Base-by-base conservation (phyloP, 139 green algal genomes). In the Chlorella sp. region DNA sequence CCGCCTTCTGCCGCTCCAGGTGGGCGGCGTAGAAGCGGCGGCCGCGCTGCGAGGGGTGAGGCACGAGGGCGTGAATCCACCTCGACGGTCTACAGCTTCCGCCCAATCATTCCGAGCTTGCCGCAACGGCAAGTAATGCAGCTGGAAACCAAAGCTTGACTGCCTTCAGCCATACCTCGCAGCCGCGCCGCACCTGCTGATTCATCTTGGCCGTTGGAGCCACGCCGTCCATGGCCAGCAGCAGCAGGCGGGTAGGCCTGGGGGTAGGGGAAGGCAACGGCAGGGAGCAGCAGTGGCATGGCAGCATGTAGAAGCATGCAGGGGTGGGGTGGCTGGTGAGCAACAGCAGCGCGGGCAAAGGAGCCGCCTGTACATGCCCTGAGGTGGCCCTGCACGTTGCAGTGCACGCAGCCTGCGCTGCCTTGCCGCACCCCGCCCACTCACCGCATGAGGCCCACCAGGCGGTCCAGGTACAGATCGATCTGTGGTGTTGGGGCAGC, bases 151-250 rank as follows among this genome's bases (percentile, higher is more conserved):
- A n/a, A n/a, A n/a, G n/a, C n/a, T n/a, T n/a, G n/a, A n/a, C n/a
- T n/a, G n/a, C n/a, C n/a, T n/a, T n/a, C n/a, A n/a, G n/a, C n/a
- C n/a, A n/a, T n/a, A n/a, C n/a, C n/a, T n/a, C n/a, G n/a, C n/a
- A 7, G 7, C 7, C 7, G 7, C 44, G 11, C 44, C 11, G 51
- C 51, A 60, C 51, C 51, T 60, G 96, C 91, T 98, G 96, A 79
- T 95, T 95, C 93, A 98, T 98, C 92, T 98, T 98, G 30, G 96
- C 96, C 13, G 91, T 85, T 0, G 96, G 96, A 0, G 96, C 96
- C 44, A 98, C 94, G 38, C 95, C 94, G 76, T 98, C 93, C 65
- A 94, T 76, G 20, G 89, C 91, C 55, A 93, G 62, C 38, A 94
- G 84, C 60, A 94, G 55, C 79, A 93, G 60, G 60, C 38, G 71